Base-by-base conservation (phyloP, 2,329 filamentous ascomycete species). In the Aspergillus aculeatinus region DNA sequence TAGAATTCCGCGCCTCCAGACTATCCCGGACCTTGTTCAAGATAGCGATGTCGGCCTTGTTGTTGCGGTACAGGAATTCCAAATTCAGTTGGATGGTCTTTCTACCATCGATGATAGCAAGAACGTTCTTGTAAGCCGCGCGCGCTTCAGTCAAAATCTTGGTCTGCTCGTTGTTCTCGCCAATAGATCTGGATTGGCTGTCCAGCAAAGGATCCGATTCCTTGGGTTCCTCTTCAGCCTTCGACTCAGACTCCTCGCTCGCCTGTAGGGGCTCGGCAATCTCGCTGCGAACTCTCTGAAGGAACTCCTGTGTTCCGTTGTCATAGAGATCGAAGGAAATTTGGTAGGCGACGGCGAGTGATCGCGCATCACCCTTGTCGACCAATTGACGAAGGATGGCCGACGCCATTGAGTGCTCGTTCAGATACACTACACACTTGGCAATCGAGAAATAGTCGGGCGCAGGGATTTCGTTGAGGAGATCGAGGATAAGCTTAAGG, bases 401-500 rank as follows among this genome's bases (percentile, higher is more conserved):
- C 10, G 92, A 93, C 0, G 95, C 95, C 81, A 97, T 89, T 52
- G 91, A 89, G 71, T 97, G 89, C 67, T 96, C 91, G 74, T 96
- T 90, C 19, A 99, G 85, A 70, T 98, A 97, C 42, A 99, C 94
- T 31, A 96, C 95, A 70, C 95, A 99, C 78, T 96, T 96, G 54
- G 95, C 94, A 70, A 99, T 98, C 21, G 95, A 92, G 76, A 99
- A 99, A 78, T 96, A 98, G 74, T 99, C 95, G 0, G 95, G 95
- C 61, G 86, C 91, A 2, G 92, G 90, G 58, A 96, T 95, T 60
- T 96, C 91, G 79, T 90, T 96, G 61, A 99, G 83, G n/a, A 99
- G 86, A 61, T 94, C 91, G n/a, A 99, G 87, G 58, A 99, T 95
- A 50, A 99, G 83, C 69, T 90, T 89, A 60, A 99, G 79, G 56